These are phyloP conservation scores for Solanum sitiens DNA, from an alignment of 257 asterid genomes.

Conservation along the genomic window DNA sequence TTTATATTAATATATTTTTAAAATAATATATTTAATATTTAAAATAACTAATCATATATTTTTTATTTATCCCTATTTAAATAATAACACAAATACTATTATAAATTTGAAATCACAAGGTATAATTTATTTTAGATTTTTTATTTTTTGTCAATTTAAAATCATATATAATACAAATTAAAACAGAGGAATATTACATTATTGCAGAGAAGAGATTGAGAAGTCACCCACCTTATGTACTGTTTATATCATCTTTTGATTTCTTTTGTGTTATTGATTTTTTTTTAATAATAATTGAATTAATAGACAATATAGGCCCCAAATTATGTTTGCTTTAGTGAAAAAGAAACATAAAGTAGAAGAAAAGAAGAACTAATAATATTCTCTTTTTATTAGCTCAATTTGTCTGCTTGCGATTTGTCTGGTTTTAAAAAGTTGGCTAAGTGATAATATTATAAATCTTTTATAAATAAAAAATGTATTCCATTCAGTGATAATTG, in stretches of 20 bases:
- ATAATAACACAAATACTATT: too few species aligned
- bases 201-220: background rate
- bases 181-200: background rate
- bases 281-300: background rate
- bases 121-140: too few species aligned
- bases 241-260: background rate
- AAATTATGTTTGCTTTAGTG: background rate
- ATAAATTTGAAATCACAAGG: background rate
- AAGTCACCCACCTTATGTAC: background rate
- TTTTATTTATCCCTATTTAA: background rate
- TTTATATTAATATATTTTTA: too few species aligned
- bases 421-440: background rate
- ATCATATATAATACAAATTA: background rate
- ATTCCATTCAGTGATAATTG: background rate
- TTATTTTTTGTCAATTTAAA: background rate
- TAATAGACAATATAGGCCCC: background rate
- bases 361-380: background rate
- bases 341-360: background rate
- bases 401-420: background rate
- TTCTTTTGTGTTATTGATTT: background rate
- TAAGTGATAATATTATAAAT: background rate
- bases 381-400: background rate
- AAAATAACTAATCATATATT: too few species aligned
- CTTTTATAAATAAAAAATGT: background rate
- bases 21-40: background rate